Base-by-base conservation (phyloP, 345 rosid genomes). In the Murraya koenigii region DNA sequence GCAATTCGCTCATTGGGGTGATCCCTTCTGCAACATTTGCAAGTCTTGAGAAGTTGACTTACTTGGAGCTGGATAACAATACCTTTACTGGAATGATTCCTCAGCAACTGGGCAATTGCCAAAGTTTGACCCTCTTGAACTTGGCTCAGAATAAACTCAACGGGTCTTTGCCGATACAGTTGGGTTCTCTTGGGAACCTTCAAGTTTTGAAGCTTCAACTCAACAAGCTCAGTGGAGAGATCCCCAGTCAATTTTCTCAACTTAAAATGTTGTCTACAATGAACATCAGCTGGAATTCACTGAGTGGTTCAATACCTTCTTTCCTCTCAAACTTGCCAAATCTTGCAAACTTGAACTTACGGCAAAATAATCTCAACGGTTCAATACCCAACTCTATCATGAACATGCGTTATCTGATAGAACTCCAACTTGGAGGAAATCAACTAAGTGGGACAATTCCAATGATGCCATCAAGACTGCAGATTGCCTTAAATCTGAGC, bases 381-480 rank as follows among this genome's bases (percentile, higher is more conserved):
- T 25, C 69, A 1, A 90, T 95, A 80, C 99, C 98, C 13, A 35
- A 15, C 22, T 60, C 35, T 7, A 82, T 93, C 56, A 6, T 14
- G 5, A 14, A 72, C 62, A 78, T 93, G 82, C n/a, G 0, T 26
- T 4, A 22, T 77, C 77, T 95, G 69, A n/a, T 95, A 25, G 93
- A 92, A 71, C 93, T 93, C 47, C 92, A 90, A 81, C 97, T 93
- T 1, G 97, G 95, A 63, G 71, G 82, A 52, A 95, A 95, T 84
- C 79, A 22, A 61, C 86, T 92, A 6, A 35, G 75, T 8, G 98
- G 97, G 26, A 14, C 4, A 19, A 87, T 95, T 63, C 98, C 97
- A 0, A 1, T 0, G 17, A 86, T 93, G 95, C 98, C 98, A 39
- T 0, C 0, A 13, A 85, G 41, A 20, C 77, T 93, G 92, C 93